Conservation (phyloP, 2,329 filamentous ascomycete species). For the Atkinsonella hypoxylon region DNA sequence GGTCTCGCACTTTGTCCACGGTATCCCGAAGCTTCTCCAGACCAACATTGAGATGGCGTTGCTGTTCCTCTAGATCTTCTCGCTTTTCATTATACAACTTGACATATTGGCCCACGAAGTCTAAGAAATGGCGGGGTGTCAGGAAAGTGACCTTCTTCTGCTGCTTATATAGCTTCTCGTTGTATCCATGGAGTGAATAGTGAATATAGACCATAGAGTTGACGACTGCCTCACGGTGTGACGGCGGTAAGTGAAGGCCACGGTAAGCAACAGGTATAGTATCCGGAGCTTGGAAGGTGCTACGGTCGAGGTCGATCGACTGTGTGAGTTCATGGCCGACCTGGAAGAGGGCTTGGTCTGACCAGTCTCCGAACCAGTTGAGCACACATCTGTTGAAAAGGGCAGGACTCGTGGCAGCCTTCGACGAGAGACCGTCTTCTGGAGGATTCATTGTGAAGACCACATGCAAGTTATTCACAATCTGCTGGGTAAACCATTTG, state of each 20-base stretch:
- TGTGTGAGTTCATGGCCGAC: slow-evolving; percentile 92
- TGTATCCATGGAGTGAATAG: slow-evolving; percentile 85
- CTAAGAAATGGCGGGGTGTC: slow-evolving; percentile 91
- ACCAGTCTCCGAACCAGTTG: slow-evolving; percentile 99
- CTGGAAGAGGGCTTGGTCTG: slow-evolving; percentile 96
- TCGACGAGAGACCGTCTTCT: slow-evolving; percentile 85
- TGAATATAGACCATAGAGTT: slow-evolving; percentile 99
- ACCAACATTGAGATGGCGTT: slow-evolving; percentile 95
- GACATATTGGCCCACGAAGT: slow-evolving; percentile 96
- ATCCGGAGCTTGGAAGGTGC: slow-evolving; percentile 76
- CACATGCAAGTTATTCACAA: slow-evolving; percentile 96
- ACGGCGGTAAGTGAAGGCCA: slow-evolving; percentile 70
- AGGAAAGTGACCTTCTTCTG: slow-evolving; percentile 88
- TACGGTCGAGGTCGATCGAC: slow-evolving; percentile 85
- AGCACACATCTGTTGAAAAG: slow-evolving; percentile 99
- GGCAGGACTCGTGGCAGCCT: slow-evolving; percentile 93
- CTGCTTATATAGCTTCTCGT: slow-evolving; percentile 76
- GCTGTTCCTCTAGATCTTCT: slow-evolving; percentile 95
- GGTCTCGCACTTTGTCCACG: slow-evolving; percentile 89
- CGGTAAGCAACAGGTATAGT: slow-evolving; percentile 89
- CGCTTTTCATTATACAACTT: slow-evolving; percentile 97
- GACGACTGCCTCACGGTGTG: slow-evolving; percentile 82
- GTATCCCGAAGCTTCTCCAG: slow-evolving; percentile 95
- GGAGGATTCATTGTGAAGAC: slow-evolving; percentile 99
- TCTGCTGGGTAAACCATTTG: slow-evolving; percentile 99